These are phyloP conservation scores for Yamadazyma akitaensis DNA, from an alignment of 805 yeast species.

Conservation along the genomic window DNA sequence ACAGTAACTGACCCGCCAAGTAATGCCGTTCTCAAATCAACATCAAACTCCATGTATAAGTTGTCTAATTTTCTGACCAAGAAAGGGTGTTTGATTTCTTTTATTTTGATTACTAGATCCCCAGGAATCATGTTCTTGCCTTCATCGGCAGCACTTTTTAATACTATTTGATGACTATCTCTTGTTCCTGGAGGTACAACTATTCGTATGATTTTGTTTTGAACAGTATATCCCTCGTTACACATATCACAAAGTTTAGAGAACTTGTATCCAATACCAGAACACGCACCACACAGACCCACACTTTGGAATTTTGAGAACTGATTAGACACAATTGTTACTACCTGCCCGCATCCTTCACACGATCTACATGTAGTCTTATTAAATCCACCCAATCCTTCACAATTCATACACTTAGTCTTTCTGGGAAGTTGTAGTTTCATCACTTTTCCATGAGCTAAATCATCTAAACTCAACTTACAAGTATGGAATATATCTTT, in stretches of 20 bases:
- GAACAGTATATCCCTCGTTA: conserved; percentile 44
- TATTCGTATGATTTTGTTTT: conserved; percentile 49
- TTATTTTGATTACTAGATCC: conserved; percentile 57
- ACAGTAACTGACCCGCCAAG: conserved; percentile 51
- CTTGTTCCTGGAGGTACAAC: conserved; percentile 55
- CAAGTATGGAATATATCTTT: conserved; percentile 56
- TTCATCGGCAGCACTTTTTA: conserved; percentile 65
- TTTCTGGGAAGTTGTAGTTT: conserved; percentile 54
- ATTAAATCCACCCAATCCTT: conserved; percentile 49
- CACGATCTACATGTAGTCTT: conserved; percentile 34
- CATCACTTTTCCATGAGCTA: conserved; percentile 54
- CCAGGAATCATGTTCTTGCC: conserved; percentile 60
- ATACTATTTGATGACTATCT: conserved; percentile 48
- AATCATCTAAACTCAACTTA: conserved; percentile 50
- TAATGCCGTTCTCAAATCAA: conserved; percentile 53
- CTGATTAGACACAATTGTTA: conserved; percentile 42
- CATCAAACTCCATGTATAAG: conserved; percentile 40
- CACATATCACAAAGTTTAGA: conserved; percentile 24
- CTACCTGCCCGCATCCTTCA: conserved; percentile 45
- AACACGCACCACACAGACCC: conserved; percentile 30
- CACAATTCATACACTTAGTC: conserved; percentile 47
- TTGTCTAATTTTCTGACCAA: conserved; percentile 45
- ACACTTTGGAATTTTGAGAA: conserved; percentile 39
- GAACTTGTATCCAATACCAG: conserved; percentile 33
- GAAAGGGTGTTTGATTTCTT: conserved; percentile 34